Evolutionary conservation across 2,329 filamentous ascomycete species (phyloP).

Genomic region (Xylaria polymorpha): DNA sequence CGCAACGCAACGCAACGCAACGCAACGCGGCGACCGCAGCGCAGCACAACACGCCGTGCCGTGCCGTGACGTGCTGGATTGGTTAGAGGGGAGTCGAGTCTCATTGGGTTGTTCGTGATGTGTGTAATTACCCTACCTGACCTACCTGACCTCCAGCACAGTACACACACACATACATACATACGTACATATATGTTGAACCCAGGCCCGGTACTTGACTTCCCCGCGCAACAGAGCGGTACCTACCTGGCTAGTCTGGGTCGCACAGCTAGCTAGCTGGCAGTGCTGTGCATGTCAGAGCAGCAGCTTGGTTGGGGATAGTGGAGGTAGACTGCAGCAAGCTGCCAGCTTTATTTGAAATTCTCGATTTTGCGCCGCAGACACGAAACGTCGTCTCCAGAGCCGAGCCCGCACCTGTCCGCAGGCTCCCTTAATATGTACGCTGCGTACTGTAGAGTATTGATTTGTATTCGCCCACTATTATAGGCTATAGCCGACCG

Average conservation of each 20-base stretch:
- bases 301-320: slow-evolving; percentile 7
- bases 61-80: slow-evolving; percentile 21
- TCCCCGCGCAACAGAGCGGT: slow-evolving; percentile 2
- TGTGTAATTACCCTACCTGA: slow-evolving; percentile 6
- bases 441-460: neutral
- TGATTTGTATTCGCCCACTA: slow-evolving; percentile 24
- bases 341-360: slow-evolving; percentile 36
- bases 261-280: neutral
- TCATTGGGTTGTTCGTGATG: slow-evolving; percentile 13
- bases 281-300: slow-evolving; percentile 15
- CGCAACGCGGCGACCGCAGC: neutral
- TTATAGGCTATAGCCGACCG: slow-evolving; percentile 1
- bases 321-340: slow-evolving; percentile 9
- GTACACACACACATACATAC: neutral
- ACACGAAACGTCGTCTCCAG: slow-evolving; percentile 28
- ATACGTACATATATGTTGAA: too few species aligned
- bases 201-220: neutral
- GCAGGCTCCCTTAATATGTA: slow-evolving; percentile 10
- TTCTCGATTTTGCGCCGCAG: slow-evolving; percentile 26
- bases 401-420: slow-evolving; percentile 33
- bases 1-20: slow-evolving; percentile 11
- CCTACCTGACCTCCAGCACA: neutral
- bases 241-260: neutral
- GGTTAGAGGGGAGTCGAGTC: slow-evolving; percentile 19
- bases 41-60: slow-evolving; percentile 18